Conservation (phyloP, 164 flowering plant genomes). For the Chimonanthus salicifolius region DNA sequence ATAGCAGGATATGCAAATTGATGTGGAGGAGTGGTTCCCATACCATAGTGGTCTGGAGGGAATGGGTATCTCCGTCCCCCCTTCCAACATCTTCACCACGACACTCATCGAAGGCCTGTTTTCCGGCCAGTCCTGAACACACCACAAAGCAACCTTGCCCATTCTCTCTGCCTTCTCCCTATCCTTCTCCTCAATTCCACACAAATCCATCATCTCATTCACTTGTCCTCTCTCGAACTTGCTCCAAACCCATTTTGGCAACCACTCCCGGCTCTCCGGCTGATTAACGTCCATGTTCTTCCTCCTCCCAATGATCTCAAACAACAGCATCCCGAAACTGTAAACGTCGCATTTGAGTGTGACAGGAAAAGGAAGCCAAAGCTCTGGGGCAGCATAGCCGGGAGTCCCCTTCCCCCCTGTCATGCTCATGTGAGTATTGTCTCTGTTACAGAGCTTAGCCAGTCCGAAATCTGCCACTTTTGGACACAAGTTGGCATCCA, state of each 20-base stretch:
- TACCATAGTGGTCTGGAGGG: constrained; percentile 11
- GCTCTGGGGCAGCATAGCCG: constrained; percentile 26
- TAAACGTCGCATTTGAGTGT: constrained; percentile 24
- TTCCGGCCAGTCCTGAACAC: constrained; percentile 14
- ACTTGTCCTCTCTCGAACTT: constrained; percentile 7
- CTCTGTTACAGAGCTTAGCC: constrained; percentile 24
- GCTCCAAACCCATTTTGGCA: constrained; percentile 19
- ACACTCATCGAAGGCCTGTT: constrained; percentile 18
- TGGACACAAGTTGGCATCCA: constrained; percentile 14
- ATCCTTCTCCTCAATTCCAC: constrained; percentile 10
- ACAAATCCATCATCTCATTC: constrained; percentile 1
- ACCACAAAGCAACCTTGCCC: constrained; percentile 16
- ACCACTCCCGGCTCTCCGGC: constrained; percentile 21
- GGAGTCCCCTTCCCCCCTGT: constrained; percentile 23
- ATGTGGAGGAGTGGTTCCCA: neutral
- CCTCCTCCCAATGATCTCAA: constrained; percentile 23
- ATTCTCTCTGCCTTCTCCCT: constrained; percentile 12
- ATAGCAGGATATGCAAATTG: neutral
- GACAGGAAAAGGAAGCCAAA: constrained; percentile 17
- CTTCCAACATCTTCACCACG: constrained; percentile 25
- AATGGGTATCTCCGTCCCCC: constrained; percentile 12
- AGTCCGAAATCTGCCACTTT: constrained; percentile 25
- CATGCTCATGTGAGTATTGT: constrained; percentile 16
- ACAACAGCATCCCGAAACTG: constrained; percentile 25
- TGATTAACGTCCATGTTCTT: constrained; percentile 13